Evolutionary conservation across 768 basidiomycete genomes (phyloP), one percentile per base, ranked within the genome.

Genomic region (Rubroboletus satanas): DNA sequence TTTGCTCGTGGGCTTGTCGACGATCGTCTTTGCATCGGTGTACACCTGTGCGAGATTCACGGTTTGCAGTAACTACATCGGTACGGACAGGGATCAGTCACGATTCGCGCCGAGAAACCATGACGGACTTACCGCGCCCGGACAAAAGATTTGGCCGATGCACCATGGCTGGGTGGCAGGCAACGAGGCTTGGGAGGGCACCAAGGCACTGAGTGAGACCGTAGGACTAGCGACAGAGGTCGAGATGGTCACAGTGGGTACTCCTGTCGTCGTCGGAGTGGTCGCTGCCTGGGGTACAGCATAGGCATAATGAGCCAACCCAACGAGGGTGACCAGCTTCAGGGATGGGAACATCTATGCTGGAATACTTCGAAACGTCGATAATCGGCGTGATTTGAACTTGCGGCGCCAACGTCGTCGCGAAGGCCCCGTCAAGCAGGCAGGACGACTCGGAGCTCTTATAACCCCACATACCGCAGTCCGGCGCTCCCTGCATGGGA

Each of bases 21-120:
- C 88, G 68, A 96, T 85, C 0, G 90, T 94, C 73, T 97, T 96
- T 44, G 85, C 83, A 70, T 97, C 94, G 0, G 78, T 67, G 66
- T 79, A 97, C 28, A 88, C 72, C 39, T 78, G 68, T 0, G 93
- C 91, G 56, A 96, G 62, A 67, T 93, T 87, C 56, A 95, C 84
- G 1, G 90, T 87, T 80, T 96, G 93, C 26, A 97, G 75, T 9
- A 93, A 65, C 90, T 92, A 17, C 10, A 7, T 29, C 23, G 41
- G 38, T 4, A 18, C 7, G 35, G 8, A 37, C 1, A 14, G 21
- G 0, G 23, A n/a, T 48, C 47, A 41, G 23, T n/a, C 9, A 15
- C 7, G 15, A 7, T 6, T 28, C 6, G 2, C 1, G 29, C 32
- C 4, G 1, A 35, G n/a, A 14, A 35, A 28, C 3, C 17, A n/a